Evolutionary conservation across 2,329 filamentous ascomycete genomes (phyloP), one percentile per base, ranked within the genome.

Genomic region (Scytalidium lignicola): DNA sequence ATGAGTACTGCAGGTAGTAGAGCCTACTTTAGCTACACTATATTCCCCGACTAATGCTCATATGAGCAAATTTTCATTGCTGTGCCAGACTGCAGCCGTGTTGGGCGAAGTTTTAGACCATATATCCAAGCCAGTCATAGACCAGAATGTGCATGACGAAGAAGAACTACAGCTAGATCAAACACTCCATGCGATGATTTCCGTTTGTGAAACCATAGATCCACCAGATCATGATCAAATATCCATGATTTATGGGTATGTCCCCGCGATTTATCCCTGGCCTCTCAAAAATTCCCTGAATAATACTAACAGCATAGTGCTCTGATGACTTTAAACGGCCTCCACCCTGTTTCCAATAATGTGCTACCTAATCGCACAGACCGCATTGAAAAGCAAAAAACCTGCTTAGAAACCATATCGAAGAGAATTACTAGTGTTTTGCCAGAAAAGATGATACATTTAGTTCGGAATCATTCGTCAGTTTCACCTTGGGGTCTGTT

Each of bases 211-310:
- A 42, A 43, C 42, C 4, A n/a, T 52, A 32, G 42, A 43, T n/a
- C 32, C 28, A 42, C 50, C 50, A 52, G 50, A 49, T 26, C 17
- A 52, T 49, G 47, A 52, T 52, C 50, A 49, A 41, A 49, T 52
- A 41, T 40, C 42, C 17, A 43, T 52, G 39, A 26, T 47, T 28
- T 52, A 52, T 21, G 46, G 50, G 50, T 44, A 46, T 19, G 37
- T 46, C 44, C 20, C 1, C 20, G 8, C 7, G 21, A 42, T 22
- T 20, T 37, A 37, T 37, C n/a, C 15, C 10, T 37, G n/a, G 32
- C 32, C 32, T n/a, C 10, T 17, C 41, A 37, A 28, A 29, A 9
- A 6, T 15, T 28, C 28, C 22, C 42, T n/a, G n/a, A n/a, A n/a
- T 44, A 17, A 44, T 19, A 17, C 10, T 10, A n/a, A 21, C 23